These are phyloP conservation scores for Corniculantispora saksenae DNA, from an alignment of 2,329 filamentous ascomycete species.

Conservation along the genomic window DNA sequence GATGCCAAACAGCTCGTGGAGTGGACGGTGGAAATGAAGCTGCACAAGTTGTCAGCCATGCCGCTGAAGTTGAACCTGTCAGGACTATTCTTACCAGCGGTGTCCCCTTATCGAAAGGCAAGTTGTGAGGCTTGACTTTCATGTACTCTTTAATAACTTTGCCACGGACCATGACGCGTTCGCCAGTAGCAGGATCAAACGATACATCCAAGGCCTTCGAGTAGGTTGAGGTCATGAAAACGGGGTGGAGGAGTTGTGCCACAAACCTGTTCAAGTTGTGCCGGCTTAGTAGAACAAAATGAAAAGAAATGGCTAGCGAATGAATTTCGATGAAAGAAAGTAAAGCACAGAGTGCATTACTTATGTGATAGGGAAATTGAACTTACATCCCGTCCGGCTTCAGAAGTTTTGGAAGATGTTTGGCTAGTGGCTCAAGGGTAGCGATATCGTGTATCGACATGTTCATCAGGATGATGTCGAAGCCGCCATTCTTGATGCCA, in stretches of 20 bases:
- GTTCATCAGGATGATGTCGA: conserved; percentile 48
- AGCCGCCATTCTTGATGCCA: conserved; percentile 30
- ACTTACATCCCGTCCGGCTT: conserved; percentile 42
- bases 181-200: conserved; percentile 37
- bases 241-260: conserved; percentile 49
- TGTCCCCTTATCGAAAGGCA: conserved; percentile 36
- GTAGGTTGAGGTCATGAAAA: conserved; percentile 48
- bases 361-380: no score
- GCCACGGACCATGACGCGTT: conserved; percentile 35
- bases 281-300: no score
- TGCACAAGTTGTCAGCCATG: conserved; percentile 20
- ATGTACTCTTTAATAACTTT: conserved; percentile 45
- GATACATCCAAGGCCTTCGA: conserved; percentile 41
- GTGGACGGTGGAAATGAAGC: conserved; percentile 46
- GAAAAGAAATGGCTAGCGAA: no score
- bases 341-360: not conserved
- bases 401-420: conserved; percentile 42
- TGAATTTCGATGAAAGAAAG: not conserved
- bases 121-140: conserved; percentile 39
- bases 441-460: conserved; percentile 53
- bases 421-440: conserved; percentile 43
- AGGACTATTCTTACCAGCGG: conserved; percentile 34
- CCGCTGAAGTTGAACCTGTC: not conserved
- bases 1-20: conserved; percentile 44
- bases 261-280: conserved; percentile 38